Conservation (phyloP, 768 basidiomycete species). For the Tulasnella sp. region DNA sequence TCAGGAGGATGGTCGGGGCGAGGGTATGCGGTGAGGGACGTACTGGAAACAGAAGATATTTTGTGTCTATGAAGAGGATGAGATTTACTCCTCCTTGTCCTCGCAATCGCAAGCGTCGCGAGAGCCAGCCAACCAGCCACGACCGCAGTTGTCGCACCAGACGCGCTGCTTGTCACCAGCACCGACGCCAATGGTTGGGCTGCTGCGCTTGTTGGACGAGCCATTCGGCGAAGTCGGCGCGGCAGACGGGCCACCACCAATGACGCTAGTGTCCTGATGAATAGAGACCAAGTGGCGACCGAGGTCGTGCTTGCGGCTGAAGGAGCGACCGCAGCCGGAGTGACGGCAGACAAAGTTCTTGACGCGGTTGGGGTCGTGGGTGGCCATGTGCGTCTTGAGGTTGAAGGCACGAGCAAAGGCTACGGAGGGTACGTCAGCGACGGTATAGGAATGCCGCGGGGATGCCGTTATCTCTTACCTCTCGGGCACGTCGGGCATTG, state of each 20-base stretch:
- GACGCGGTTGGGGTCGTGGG: constrained; percentile 85
- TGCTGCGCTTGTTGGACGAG: neutral
- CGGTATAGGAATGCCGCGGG: constrained; percentile 13
- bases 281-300: constrained; percentile 86
- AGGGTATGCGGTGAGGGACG: neutral
- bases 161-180: constrained; percentile 53
- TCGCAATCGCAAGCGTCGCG: constrained; percentile 50
- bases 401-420: constrained; percentile 94
- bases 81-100: constrained; percentile 30
- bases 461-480: constrained; percentile 45
- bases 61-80: neutral
- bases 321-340: constrained; percentile 79
- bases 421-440: constrained; percentile 36
- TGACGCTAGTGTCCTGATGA: constrained; percentile 58
- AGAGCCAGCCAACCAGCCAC: constrained; percentile 55
- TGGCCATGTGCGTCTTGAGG: constrained; percentile 91
- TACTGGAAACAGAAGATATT: neutral
- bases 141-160: constrained; percentile 75
- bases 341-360: constrained; percentile 90
- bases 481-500: constrained; percentile 70
- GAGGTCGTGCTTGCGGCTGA: constrained; percentile 91
- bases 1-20: neutral
- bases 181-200: constrained; percentile 49
- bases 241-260: neutral
- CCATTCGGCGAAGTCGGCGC: constrained; percentile 12